A percentile compares a stretch with the other conserved stretches of the same genome.
Evolutionary conservation across 1,284 basidiomycete species (phyloP).

Genomic region (Ustilago esculenta): DNA sequence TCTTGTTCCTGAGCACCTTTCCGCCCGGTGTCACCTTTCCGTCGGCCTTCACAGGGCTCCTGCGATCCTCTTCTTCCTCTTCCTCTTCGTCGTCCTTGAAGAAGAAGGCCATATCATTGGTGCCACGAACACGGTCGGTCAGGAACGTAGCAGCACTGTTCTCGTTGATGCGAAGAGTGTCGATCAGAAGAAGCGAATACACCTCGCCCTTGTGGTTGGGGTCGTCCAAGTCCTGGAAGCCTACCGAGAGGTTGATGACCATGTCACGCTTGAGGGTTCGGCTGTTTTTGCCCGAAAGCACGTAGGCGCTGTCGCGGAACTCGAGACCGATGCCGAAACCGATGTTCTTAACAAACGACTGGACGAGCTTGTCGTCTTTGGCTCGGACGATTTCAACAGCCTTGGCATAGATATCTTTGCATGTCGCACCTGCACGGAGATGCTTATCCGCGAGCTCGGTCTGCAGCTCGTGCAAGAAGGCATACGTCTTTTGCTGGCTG

Average conservation of each 20-base stretch:
- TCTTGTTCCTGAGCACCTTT: slow-evolving; percentile 63
- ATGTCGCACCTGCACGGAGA: slow-evolving; percentile 81
- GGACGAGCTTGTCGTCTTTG: slow-evolving; percentile 83
- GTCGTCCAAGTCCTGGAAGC: slow-evolving; percentile 80
- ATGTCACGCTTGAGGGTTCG: slow-evolving; percentile 80
- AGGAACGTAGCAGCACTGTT: slow-evolving; percentile 72
- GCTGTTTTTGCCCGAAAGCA: slow-evolving; percentile 82
- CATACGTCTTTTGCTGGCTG: slow-evolving; percentile 75
- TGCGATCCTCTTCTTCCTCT: slow-evolving; percentile 39
- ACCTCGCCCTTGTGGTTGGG: slow-evolving; percentile 76
- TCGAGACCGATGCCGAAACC: slow-evolving; percentile 83
- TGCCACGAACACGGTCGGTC: slow-evolving; percentile 74
- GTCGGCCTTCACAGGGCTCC: slow-evolving; percentile 44
- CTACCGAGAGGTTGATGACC: slow-evolving; percentile 84
- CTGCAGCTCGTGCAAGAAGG: slow-evolving; percentile 81
- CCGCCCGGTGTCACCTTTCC: slow-evolving; percentile 57
- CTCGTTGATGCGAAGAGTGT: slow-evolving; percentile 84
- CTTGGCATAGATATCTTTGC: slow-evolving; percentile 82
- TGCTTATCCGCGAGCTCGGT: slow-evolving; percentile 76
- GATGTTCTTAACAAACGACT: slow-evolving; percentile 85
- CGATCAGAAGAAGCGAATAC: slow-evolving; percentile 89
- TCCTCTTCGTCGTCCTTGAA: slow-evolving; percentile 68
- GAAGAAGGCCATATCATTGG: slow-evolving; percentile 89
- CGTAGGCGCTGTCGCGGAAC: slow-evolving; percentile 87
- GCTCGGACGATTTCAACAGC: slow-evolving; percentile 78